These are phyloP conservation scores for Tetrahymena thermophila DNA, from an alignment of 73 alveolate species.

Conservation along the genomic window DNA sequence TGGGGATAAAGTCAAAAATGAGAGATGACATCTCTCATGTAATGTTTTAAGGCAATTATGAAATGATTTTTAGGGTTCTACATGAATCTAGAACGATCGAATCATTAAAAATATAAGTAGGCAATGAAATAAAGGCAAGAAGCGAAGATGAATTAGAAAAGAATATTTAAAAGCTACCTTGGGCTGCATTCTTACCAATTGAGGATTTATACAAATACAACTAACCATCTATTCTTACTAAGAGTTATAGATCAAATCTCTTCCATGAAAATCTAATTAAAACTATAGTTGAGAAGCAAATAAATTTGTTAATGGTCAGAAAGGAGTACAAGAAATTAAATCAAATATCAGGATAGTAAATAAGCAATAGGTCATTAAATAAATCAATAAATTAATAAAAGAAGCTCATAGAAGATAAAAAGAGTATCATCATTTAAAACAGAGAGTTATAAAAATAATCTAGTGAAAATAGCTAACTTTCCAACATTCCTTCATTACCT, in stretches of 20 bases:
- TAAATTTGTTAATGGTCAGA: background rate
- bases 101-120: background rate
- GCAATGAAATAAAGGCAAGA: background rate
- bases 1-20: background rate
- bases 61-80: background rate
- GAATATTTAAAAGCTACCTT: background rate
- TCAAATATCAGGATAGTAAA: background rate
- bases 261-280: background rate
- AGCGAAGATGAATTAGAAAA: background rate
- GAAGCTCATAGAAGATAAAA: background rate
- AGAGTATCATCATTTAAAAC: background rate
- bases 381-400: background rate
- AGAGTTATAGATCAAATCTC: background rate
- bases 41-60: background rate
- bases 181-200: background rate
- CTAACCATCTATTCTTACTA: background rate
- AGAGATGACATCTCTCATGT: background rate
- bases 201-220: background rate
- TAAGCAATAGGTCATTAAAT: background rate
- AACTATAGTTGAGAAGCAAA: background rate
- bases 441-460: background rate
- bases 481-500: background rate
- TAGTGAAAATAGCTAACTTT: background rate
- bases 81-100: constrained; percentile 1
- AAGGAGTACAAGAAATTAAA: background rate